phyloP scores from a whole-genome alignment of 73 alveolate species.

The Paramecium primaurelia region DNA sequence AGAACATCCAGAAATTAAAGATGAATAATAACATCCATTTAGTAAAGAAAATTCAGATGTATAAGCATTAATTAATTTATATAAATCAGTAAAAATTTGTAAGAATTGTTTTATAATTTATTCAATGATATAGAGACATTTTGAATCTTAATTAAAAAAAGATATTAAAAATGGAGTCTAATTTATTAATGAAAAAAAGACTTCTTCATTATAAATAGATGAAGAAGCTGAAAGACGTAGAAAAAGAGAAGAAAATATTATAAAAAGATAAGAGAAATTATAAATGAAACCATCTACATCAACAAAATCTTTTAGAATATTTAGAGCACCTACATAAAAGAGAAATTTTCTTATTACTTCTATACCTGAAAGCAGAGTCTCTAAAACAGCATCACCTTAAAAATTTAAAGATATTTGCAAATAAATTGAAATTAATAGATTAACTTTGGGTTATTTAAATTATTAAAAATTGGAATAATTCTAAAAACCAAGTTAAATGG shows the following conservation, averaged over 20 bases:
- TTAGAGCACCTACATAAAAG: background rate
- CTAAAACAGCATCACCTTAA: conserved; percentile 35
- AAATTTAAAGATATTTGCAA: background rate
- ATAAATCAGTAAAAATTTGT: conserved; percentile 40
- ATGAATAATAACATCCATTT: conserved; percentile 1
- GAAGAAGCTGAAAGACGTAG: background rate
- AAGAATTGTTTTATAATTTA: conserved; percentile 13
- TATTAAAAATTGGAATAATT: conserved; percentile 26
- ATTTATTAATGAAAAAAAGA: conserved; percentile 30
- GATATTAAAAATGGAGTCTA: conserved; percentile 2
- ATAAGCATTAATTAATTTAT: background rate
- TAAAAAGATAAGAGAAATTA: background rate
- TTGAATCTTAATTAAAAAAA: background rate
- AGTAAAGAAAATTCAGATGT: background rate
- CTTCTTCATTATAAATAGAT: background rate
- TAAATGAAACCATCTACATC: background rate
- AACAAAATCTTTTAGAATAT: background rate
- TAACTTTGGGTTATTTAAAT: conserved; percentile 18
- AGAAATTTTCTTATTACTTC: conserved; percentile 15
- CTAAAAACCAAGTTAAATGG: background rate
- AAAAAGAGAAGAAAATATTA: background rate
- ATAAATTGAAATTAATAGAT: conserved; percentile 37
- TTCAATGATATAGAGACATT: conserved; percentile 8
- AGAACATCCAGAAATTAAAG: background rate
- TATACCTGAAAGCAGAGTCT: background rate